Base-by-base conservation (phyloP, 495 filamentous ascomycete genomes). In the Talaromyces adpressus region DNA sequence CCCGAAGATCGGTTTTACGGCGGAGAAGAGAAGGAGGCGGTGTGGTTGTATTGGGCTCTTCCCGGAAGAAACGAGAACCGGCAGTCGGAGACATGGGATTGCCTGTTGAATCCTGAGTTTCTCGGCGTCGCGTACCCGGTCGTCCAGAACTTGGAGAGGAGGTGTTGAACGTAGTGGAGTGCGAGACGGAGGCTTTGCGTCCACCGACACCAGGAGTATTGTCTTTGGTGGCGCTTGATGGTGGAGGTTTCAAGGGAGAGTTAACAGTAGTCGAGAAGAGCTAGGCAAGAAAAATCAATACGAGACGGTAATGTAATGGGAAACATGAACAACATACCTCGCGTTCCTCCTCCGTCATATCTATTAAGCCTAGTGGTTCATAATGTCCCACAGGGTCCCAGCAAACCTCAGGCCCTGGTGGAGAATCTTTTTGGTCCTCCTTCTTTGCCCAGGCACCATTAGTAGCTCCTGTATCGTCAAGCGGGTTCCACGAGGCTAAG, bases 221-320 rank as follows among this genome's bases (percentile, higher is more conserved):
- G 53, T 95, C 91, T 69, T 96, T 93, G 65, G 82, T 85, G 56
- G 79, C 72, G 63, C 81, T 85, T 67, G 88, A 89, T 49, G 85
- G 84, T 6, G 90, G 91, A 14, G 90, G 89, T 74, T 97, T 98
- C 51, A 97, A 77, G 23, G 91, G 87, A 14, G 94, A 97, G 72
- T 98, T 98, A 67, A 98, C 91, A 56, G 93, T 93, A 49, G 82
- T 82, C 32, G 87, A 75, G 74, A 98, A 97, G 59, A 89, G 77
- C 86, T 92, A 66, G 30, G 60, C 57, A 59, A 23, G 57, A 51
- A 49, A 7, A 47, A 57, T 76, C 67, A 73, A 69, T 61, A 70
- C 51, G 32, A 59, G 12, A 30, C 25, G 9, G 9, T 16, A 27
- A 60, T 23, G 14, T 23, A 53, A 58, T 58, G 63, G 59, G 53